phyloP scores from a whole-genome alignment of 352 stramenopile species.

The Globisporangium middletonii region DNA sequence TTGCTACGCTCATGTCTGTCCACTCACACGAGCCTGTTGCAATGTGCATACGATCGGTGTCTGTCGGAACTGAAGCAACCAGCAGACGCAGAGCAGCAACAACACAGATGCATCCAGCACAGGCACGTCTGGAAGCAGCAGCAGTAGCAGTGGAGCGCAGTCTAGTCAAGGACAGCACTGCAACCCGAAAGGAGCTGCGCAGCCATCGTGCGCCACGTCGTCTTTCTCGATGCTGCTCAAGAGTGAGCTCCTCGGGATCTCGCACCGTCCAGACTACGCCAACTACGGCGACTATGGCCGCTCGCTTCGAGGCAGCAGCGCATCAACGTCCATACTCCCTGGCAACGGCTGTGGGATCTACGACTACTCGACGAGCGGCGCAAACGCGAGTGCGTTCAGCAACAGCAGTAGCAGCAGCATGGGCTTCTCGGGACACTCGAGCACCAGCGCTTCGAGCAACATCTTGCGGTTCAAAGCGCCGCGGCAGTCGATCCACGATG shows the following conservation, averaged over 20 bases:
- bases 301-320: constrained; percentile 4
- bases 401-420: constrained; percentile 25
- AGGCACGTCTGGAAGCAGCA: constrained; percentile 3
- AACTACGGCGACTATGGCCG: constrained; percentile 19
- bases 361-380: constrained; percentile 13
- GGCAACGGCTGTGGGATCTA: constrained; percentile 20
- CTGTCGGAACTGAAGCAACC: constrained; percentile 6
- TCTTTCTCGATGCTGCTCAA: constrained; percentile 76
- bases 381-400: constrained; percentile 10
- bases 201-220: constrained; percentile 19
- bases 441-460: constrained; percentile 42
- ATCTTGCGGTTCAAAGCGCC: constrained; percentile 71
- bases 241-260: constrained; percentile 64
- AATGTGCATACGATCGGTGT: background rate
- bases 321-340: constrained; percentile 6
- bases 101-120: constrained; percentile 8
- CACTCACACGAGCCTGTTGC: background rate
- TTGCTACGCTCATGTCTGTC: too few relatives aligned
- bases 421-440: constrained; percentile 22
- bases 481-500: constrained; percentile 46
- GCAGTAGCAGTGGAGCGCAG: background rate
- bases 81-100: constrained; percentile 11
- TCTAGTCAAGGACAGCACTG: background rate
- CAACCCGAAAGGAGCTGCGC: constrained; percentile 7
- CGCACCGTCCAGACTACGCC: constrained; percentile 16